Evolutionary conservation across 352 stramenopile species (phyloP).

Genomic region (Elongisporangium undulatum): DNA sequence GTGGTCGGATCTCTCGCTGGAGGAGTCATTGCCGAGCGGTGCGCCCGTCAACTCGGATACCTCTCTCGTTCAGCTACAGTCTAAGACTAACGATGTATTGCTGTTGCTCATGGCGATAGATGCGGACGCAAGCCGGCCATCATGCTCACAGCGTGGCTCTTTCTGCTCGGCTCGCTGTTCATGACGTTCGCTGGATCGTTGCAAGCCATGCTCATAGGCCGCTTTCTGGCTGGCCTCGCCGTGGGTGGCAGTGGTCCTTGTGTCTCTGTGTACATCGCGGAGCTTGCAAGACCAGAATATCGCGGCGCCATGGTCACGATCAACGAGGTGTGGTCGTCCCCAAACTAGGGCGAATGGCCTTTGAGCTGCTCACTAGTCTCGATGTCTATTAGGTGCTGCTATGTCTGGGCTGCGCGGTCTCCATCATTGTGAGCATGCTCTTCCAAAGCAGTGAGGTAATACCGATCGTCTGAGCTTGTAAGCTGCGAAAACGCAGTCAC

Average conservation of each 20-base stretch:
- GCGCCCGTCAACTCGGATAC: background rate
- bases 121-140: conserved; percentile 63
- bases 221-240: conserved; percentile 57
- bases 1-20: conserved; percentile 57
- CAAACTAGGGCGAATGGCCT: background rate
- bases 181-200: conserved; percentile 63
- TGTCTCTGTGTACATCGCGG: conserved; percentile 62
- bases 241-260: conserved; percentile 63
- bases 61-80: background rate
- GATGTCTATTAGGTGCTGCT: conserved; percentile 48
- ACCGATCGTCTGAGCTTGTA: background rate
- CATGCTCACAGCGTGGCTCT: conserved; percentile 53
- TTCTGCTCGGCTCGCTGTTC: conserved; percentile 50
- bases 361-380: background rate
- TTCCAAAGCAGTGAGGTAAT: conserved; percentile 31
- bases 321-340: conserved; percentile 33
- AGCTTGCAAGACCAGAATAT: conserved; percentile 52
- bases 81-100: conserved; percentile 3
- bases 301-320: conserved; percentile 54
- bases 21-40: conserved; percentile 53
- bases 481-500: background rate
- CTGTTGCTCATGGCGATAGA: conserved; percentile 8
- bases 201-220: conserved; percentile 44
- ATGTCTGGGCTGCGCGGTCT: conserved; percentile 64
- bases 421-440: conserved; percentile 40